Evolutionary conservation across 148 eudicot species (phyloP).

Genomic region (Amaranthus palmeri): DNA sequence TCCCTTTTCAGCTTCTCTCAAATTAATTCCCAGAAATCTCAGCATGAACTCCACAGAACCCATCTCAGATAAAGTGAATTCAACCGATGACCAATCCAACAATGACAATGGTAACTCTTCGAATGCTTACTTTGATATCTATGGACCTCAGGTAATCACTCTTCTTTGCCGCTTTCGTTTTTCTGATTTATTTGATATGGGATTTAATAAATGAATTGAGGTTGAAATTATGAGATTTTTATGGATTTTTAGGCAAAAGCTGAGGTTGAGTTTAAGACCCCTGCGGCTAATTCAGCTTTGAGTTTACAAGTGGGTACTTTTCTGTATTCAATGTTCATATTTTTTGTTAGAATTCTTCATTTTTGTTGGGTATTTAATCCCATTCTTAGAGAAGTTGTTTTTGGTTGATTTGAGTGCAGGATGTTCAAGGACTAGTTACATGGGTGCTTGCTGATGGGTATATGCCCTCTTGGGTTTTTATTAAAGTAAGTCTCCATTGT

Average conservation of each 20-base stretch:
- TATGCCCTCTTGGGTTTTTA: constrained; percentile 90
- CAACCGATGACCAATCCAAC: constrained; percentile 18
- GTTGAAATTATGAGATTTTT: neutral
- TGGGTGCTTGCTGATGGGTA: constrained; percentile 96
- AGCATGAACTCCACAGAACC: constrained; percentile 18
- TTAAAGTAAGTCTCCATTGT: constrained; percentile 46
- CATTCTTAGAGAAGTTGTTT: neutral
- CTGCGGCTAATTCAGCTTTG: constrained; percentile 56
- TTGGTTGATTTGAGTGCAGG: constrained; percentile 40
- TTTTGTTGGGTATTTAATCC: neutral
- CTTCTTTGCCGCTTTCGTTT: neutral
- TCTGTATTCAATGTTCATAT: neutral
- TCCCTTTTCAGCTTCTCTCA: neutral
- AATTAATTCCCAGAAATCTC: constrained; percentile 10
- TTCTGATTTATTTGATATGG: neutral
- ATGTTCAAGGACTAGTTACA: constrained; percentile 84
- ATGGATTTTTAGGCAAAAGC: constrained; percentile 58
- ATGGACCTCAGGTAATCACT: constrained; percentile 65
- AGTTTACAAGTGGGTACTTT: constrained; percentile 54
- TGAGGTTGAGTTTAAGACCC: constrained; percentile 55
- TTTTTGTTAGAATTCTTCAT: neutral
- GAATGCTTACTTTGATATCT: constrained; percentile 55
- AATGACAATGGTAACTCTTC: constrained; percentile 5
- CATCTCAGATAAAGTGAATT: constrained; percentile 21
- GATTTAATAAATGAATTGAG: neutral